Evolutionary conservation across 805 yeast species (phyloP).

Genomic region (Candida vartiovaarae): DNA sequence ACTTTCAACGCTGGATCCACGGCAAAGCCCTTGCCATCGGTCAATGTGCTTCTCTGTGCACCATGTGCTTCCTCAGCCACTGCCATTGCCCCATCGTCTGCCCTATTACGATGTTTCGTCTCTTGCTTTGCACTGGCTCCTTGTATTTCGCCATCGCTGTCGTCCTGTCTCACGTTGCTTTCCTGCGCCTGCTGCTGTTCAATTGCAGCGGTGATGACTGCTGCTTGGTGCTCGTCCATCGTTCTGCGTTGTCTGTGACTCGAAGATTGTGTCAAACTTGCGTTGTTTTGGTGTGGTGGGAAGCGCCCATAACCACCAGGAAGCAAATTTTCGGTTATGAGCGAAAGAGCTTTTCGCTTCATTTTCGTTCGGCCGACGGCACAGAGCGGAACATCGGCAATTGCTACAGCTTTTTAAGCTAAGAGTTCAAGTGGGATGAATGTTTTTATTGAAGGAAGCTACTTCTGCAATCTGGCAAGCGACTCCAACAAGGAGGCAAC

Average conservation of each 20-base stretch:
- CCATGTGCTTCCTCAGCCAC: not conserved
- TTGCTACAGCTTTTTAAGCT: too few relatives aligned
- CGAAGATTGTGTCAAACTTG: not conserved
- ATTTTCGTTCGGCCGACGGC: too few relatives aligned
- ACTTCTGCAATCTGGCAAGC: slow-evolving; percentile 29
- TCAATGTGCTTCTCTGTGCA: not conserved
- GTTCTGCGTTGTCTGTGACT: not conserved
- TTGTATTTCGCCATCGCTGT: slow-evolving; percentile 39
- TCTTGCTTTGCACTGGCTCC: not conserved
- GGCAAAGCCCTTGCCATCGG: slow-evolving; percentile 6
- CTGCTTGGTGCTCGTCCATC: slow-evolving; percentile 15
- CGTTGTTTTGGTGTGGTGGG: not conserved
- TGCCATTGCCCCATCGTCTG: not conserved
- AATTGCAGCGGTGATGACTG: slow-evolving; percentile 20
- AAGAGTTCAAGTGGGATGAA: not conserved
- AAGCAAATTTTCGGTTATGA: not conserved
- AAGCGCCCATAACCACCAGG: slow-evolving; percentile 2
- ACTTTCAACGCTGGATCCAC: slow-evolving; percentile 21
- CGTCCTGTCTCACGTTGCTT: not conserved
- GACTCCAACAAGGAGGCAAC: slow-evolving; percentile 33
- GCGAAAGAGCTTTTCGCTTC: not conserved
- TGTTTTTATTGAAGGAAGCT: not conserved
- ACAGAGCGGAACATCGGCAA: too few relatives aligned
- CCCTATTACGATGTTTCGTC: not conserved
- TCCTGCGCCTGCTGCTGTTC: slow-evolving; percentile 35